Evolutionary conservation across 1,284 basidiomycete genomes (phyloP), one percentile per base, ranked within the genome.

Genomic region (Heterobasidion irregulare): DNA sequence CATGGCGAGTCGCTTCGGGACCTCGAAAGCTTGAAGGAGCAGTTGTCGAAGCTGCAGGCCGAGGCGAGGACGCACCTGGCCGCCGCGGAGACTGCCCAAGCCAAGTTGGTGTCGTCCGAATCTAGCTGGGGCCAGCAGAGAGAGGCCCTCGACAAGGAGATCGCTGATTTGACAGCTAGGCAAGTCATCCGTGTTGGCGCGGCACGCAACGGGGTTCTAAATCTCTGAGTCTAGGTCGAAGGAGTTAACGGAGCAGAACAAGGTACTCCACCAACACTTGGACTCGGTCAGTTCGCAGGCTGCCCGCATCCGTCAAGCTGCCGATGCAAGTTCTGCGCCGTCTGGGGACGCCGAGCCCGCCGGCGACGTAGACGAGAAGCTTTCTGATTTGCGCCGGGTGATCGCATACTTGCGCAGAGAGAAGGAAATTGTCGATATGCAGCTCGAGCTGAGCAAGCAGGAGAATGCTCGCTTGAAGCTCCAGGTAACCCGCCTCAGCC

Each of bases 341-440:
- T 61, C 69, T 10, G 76, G 63, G 4, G 80, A 79, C 36, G 69
- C 60, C 8, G 80, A 80, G n/a, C 62, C 65, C 9, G 54, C 70
- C 5, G 79, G 75, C 15, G 79, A 83, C 58, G 60, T 69, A 10
- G 84, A 86, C 58, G 76, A 74, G 4, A 84, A 86, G 64, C 59
- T 87, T 13, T 74, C 83, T 0, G 89, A 92, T 62, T 72, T 95
- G 15, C 87, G 87, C 47, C 83, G 86, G 38, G 87, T 96, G 16
- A 86, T 95, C 49, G 77, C 84, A 1, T 94, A 90, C 68, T 72
- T 95, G 36, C 82, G 92, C 33, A 89, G 89, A 63, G 92, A 95
- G 73, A 94, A 94, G 71, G 91, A 94, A 66, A 91, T 94, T 55
- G 86, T 90, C 45, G 92, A 94, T 60, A 77, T 94, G 41, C 90